A percentile compares a stretch with the other conserved stretches of the same genome.
These are phyloP conservation scores for Erysimum cheiri DNA, from an alignment of 441 rosid genomes.

Conservation along the genomic window DNA sequence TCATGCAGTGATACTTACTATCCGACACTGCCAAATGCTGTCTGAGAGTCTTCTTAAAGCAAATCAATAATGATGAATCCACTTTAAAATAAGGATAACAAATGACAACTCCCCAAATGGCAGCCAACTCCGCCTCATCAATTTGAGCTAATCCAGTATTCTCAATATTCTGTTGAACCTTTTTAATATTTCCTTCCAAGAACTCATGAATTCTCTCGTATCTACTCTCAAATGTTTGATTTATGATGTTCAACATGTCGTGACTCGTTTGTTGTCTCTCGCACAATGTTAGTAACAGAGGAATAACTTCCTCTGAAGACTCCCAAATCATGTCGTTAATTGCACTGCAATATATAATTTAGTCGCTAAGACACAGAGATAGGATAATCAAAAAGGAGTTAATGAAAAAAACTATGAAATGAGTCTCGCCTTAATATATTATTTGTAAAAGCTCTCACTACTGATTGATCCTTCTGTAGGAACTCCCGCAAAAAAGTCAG, in stretches of 20 bases:
- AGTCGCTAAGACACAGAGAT: conserved; percentile 38
- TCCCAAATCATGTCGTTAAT: conserved; percentile 69
- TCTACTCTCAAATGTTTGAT: conserved; percentile 46
- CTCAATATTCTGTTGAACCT: conserved; percentile 47
- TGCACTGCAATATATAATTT: conserved; percentile 60
- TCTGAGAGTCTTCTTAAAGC: conserved; percentile 64
- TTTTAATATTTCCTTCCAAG: conserved; percentile 50
- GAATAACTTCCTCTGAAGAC: conserved; percentile 66
- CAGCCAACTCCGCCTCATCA: conserved; percentile 58
- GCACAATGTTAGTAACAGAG: conserved; percentile 63
- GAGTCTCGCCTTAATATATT: conserved; percentile 64
- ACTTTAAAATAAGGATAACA: conserved; percentile 68
- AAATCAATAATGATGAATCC: conserved; percentile 52
- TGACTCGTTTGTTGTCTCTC: conserved; percentile 61
- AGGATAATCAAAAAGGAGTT: conserved; percentile 21
- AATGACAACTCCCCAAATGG: conserved; percentile 68
- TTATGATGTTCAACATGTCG: conserved; percentile 43
- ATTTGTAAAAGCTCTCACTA: conserved; percentile 57
- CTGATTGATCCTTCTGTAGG: conserved; percentile 55
- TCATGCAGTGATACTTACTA: conserved; percentile 52
- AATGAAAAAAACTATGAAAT: conserved; percentile 1
- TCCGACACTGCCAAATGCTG: conserved; percentile 49
- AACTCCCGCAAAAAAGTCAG: conserved; percentile 67
- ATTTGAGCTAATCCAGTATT: conserved; percentile 45
- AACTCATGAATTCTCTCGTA: conserved; percentile 51